Evolutionary conservation across 306 rosid genomes (phyloP), one percentile per base, ranked within the genome.

Genomic region (Pyrus bretschneideri): DNA sequence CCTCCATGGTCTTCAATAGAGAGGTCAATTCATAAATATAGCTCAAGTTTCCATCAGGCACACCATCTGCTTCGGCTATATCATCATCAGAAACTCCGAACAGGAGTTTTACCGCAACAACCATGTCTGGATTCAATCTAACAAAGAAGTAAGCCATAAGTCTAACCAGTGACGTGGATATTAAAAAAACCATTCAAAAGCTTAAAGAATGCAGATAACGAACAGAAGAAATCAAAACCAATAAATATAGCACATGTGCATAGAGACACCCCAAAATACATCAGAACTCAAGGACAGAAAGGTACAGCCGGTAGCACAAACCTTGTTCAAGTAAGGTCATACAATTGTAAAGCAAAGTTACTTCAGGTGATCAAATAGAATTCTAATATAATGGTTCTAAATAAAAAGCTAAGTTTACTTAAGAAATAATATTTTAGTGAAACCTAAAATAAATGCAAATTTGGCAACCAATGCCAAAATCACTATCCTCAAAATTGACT

Each of bases 61-160:
- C 88, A 76, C 79, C 83, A 67, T 75, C 84, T 79, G 83, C 77
- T 72, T 78, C 87, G 59, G 69, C 71, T 75, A 49, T 82, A 74
- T 84, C 91, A 76, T 85, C 91, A 76, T 90, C 93, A 62, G 89
- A 76, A 78, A 90, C 71, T 78, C 97, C 99, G 86, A 88, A 95
- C 82, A 95, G 92, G 84, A 81, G 82, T 79, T 88, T 95, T 89
- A 95, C 78, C 4, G 78, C 82, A 46, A 74, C 83, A 79, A 92
- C 91, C 86, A 89, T 89, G 84, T 90, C 89, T 74, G 86, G 72
- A 80, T 86, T 76, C 89, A 92, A 89, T 81, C 96, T 89, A 82
- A 78, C 80, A 88, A 87, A 85, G 78, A 86, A 76, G 82, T 65
- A 84, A 87, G 84, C 68, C 17, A 76, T 87, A 49, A 91, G 80